Conservation (phyloP, 345 rosid genomes). For the Syzygium jambos region DNA sequence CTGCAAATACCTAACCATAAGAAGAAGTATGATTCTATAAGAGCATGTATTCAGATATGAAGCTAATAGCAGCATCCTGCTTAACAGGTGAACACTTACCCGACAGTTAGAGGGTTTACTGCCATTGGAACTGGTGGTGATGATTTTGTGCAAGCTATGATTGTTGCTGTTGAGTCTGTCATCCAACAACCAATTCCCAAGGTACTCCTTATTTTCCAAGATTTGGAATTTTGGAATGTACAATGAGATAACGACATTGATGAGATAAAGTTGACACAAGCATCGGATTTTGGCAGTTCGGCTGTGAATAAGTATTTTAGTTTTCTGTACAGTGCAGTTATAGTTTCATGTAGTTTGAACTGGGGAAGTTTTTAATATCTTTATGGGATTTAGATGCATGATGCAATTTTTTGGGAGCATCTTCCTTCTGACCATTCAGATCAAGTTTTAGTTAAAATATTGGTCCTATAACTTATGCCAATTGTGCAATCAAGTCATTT, state of each 20-base stretch:
- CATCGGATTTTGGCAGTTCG: neutral
- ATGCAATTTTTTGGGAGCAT: neutral
- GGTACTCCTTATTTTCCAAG: constrained; percentile 22
- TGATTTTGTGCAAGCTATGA: constrained; percentile 95
- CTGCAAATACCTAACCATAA: neutral
- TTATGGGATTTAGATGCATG: neutral
- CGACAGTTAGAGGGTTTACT: constrained; percentile 90
- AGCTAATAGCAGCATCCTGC: neutral
- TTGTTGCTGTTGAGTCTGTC: constrained; percentile 95
- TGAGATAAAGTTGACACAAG: neutral
- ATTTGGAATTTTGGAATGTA: neutral
- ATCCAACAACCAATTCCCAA: constrained; percentile 75
- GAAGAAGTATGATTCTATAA: neutral
- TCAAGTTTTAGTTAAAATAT: neutral
- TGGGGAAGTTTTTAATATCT: neutral
- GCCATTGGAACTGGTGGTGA: constrained; percentile 98
- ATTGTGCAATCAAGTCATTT: neutral
- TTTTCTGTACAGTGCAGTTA: neutral
- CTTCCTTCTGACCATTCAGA: neutral
- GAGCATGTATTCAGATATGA: neutral
- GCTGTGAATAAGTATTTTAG: neutral
- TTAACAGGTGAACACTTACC: constrained; percentile 83
- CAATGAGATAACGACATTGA: neutral
- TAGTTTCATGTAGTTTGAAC: neutral
- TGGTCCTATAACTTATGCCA: neutral